Evolutionary conservation across 2,329 filamentous ascomycete species (phyloP).

Genomic region (Aspergillus alliaceus): DNA sequence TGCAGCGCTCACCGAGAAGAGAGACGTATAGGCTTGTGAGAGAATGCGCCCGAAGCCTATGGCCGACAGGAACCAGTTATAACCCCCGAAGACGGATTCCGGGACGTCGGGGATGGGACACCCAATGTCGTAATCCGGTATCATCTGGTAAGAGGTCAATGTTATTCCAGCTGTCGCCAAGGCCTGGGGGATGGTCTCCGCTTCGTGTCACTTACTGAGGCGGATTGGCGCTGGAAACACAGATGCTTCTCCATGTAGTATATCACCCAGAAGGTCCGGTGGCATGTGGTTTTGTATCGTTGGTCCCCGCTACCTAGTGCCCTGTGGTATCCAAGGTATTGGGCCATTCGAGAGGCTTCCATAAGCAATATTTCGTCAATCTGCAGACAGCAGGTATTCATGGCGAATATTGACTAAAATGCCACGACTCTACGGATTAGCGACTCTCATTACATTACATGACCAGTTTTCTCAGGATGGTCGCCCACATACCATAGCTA

Average conservation of each 20-base stretch:
- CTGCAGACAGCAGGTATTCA: slow-evolving; percentile 34
- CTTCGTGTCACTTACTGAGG: too few relatives aligned
- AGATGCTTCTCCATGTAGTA: slow-evolving; percentile 41
- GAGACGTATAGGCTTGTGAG: slow-evolving; percentile 32
- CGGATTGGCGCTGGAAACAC: slow-evolving; percentile 26
- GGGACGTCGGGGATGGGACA: slow-evolving; percentile 35
- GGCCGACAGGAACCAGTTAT: slow-evolving; percentile 37
- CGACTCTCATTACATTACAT: too few relatives aligned
- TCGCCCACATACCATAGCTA: too few relatives aligned
- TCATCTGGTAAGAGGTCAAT: slow-evolving; percentile 20
- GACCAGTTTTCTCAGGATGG: too few relatives aligned
- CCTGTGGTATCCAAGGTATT: slow-evolving; percentile 32
- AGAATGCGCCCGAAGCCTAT: slow-evolving; percentile 32
- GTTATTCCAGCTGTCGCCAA: too few relatives aligned
- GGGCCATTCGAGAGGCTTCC: slow-evolving; percentile 38
- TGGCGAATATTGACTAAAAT: too few relatives aligned
- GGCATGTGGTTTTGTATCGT: too few relatives aligned
- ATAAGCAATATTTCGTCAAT: slow-evolving; percentile 32
- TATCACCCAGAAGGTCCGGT: slow-evolving; percentile 42
- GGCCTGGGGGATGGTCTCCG: too few relatives aligned
- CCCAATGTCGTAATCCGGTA: slow-evolving; percentile 41
- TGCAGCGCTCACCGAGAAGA: slow-evolving; percentile 38
- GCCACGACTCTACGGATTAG: too few relatives aligned
- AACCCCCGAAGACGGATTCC: slow-evolving; percentile 31
- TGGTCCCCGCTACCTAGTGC: slow-evolving; percentile 13